Percentiles rank a stretch among this genome's conserved stretches.
Evolutionary conservation across 2,329 filamentous ascomycete genomes (phyloP).

Genomic region (Elsinoe australis): DNA sequence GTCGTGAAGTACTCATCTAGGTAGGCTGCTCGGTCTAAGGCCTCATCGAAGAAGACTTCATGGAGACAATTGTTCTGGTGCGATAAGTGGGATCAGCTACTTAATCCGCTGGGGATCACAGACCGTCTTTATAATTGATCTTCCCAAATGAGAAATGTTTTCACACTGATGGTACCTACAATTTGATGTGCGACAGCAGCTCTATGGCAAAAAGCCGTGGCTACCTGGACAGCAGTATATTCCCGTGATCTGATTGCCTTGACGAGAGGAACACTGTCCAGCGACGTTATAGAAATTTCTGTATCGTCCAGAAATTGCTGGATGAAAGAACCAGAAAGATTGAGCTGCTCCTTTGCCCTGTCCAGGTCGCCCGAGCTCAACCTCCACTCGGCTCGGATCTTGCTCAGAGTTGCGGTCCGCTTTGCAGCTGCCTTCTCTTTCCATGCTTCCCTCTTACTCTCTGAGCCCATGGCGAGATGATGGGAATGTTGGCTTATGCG

Average conservation of each 20-base stretch:
- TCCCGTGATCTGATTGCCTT: constrained; percentile 29
- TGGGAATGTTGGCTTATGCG: too few relatives aligned
- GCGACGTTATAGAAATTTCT: constrained; percentile 46
- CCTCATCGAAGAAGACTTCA: constrained; percentile 23
- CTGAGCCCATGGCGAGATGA: background rate
- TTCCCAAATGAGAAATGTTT: background rate
- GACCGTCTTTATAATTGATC: too few relatives aligned
- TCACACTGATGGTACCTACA: constrained; percentile 3
- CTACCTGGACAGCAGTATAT: constrained; percentile 34
- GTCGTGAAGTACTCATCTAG: constrained; percentile 42
- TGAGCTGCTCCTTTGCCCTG: constrained; percentile 29
- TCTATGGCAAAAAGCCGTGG: constrained; percentile 40
- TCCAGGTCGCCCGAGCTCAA: constrained; percentile 24
- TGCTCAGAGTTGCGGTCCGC: constrained; percentile 34
- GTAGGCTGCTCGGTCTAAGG: constrained; percentile 40
- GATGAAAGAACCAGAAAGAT: constrained; percentile 44
- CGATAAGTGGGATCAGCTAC: constrained; percentile 1
- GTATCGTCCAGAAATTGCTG: constrained; percentile 44
- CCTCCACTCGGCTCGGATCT: constrained; percentile 40
- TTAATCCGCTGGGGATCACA: too few relatives aligned
- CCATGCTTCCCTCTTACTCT: background rate
- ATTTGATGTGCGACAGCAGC: constrained; percentile 42
- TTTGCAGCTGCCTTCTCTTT: constrained; percentile 36
- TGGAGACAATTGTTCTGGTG: constrained; percentile 27
- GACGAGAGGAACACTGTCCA: constrained; percentile 37